Base-by-base conservation (phyloP, 2,329 filamentous ascomycete species). In the Alternaria viburni region DNA sequence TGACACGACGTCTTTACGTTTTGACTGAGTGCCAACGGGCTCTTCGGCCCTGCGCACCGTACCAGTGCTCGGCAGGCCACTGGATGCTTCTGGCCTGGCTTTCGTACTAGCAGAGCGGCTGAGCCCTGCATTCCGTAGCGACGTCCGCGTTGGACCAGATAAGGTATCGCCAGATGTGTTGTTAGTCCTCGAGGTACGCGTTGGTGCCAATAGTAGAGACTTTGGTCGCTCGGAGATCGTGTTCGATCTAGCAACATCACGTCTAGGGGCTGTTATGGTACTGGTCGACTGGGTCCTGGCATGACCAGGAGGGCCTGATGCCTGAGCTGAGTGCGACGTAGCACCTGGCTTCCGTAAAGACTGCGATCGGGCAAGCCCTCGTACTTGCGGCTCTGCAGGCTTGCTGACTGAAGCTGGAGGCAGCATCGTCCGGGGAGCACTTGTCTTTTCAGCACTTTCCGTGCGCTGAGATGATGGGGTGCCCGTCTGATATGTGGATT, bases 401-500 rank as follows among this genome's bases (percentile, higher is more conserved):
- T 71, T 76, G 57, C 51, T 72, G 25, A 61, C 54, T 54, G 69
- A 30, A 52, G 66, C 63, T 30, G 70, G 64, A 32, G 69, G 68
- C 9, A 61, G 72, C 64, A 69, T 69, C 6, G 70, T 63, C 11
- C 65, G 63, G 45, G 68, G 32, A 17, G 54, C 19, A 32, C 55
- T 44, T 15, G 62, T 26, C 25, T 64, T 69, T 10, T 67, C 64
- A 23, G 55, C 56, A 13, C 57, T 56, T 9, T 26, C 51, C 43
- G n/a, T 49, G 23, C 52, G 64, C 6, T 66, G 63, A 52, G 58
- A 47, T 15, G 63, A 57, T 8, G 63, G 46, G 8, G 62, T 62
- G 26, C 60, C 68, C n/a, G 63, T 61, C 54, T 77, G 76, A 57
- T 78, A 78, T 56, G 74, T 62, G 11, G 77, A 77, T 51, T 70